These are phyloP conservation scores for Phytophthora sp. DNA, from an alignment of 352 stramenopile genomes.

Conservation along the genomic window DNA sequence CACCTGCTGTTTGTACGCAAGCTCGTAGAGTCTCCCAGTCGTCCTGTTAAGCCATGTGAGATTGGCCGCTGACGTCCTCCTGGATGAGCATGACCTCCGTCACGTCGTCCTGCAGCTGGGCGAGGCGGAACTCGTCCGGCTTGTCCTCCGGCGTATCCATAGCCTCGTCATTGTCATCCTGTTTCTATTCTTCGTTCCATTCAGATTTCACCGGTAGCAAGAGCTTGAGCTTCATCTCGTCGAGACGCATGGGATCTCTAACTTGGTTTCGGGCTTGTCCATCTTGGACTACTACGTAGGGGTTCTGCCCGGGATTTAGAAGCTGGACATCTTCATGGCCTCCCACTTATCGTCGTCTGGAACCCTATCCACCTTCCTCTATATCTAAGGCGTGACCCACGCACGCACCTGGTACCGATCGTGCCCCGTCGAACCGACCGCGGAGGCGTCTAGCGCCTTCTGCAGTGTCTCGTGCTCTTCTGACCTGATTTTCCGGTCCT, in stretches of 20 bases:
- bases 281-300: conserved; percentile 58
- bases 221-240: conserved; percentile 88
- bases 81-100: too few species aligned
- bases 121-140: too few species aligned
- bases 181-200: too few species aligned
- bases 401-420: conserved; percentile 8
- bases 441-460: conserved; percentile 49
- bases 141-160: too few species aligned
- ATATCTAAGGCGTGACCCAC: conserved; percentile 51
- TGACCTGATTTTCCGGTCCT: conserved; percentile 57
- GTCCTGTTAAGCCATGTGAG: too few species aligned
- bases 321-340: conserved; percentile 85
- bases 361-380: conserved; percentile 76
- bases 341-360: conserved; percentile 74
- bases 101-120: too few species aligned
- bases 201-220: conserved; percentile 88
- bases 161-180: too few species aligned
- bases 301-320: conserved; percentile 88
- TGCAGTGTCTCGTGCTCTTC: conserved; percentile 56
- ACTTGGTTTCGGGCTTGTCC: conserved; percentile 69
- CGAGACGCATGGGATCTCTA: conserved; percentile 82
- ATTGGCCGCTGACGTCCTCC: too few species aligned
- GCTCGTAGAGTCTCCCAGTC: too few species aligned
- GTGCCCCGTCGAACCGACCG: background rate
- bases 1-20: too few species aligned